Evolutionary conservation across 208 protist genomes (phyloP).

Genomic region (Wallacemonas sp.): DNA sequence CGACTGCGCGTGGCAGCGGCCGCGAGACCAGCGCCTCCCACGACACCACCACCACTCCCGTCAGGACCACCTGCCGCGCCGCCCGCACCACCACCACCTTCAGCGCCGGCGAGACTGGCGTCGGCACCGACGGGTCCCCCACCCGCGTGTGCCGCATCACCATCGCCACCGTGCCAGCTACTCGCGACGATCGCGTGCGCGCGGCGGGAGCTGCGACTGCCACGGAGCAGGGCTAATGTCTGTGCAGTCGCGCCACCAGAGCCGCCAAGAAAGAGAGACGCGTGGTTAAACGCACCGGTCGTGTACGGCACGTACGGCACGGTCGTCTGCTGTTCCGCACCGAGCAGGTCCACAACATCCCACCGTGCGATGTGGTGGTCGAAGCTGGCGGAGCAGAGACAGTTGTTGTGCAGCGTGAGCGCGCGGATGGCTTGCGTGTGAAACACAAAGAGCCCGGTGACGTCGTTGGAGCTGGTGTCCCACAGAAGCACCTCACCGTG

Average conservation of each 20-base stretch:
- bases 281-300: not conserved
- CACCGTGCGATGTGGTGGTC: constrained; percentile 52
- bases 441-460: constrained; percentile 24
- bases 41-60: not conserved
- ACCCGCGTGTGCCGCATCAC: not conserved
- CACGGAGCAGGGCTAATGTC: constrained; percentile 11
- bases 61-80: no score
- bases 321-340: constrained; percentile 15
- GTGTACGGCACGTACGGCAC: constrained; percentile 15
- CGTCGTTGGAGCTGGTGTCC: constrained; percentile 23
- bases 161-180: not conserved
- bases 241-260: constrained; percentile 3
- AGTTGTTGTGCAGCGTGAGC: constrained; percentile 36
- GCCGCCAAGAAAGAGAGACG: not conserved
- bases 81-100: not conserved
- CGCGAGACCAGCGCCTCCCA: not conserved
- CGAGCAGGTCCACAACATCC: constrained; percentile 34
- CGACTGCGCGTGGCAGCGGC: not conserved
- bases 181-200: constrained; percentile 1
- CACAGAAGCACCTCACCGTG: constrained; percentile 40
- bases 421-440: constrained; percentile 43
- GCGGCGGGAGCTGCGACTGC: not conserved
- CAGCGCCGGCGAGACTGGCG: not conserved
- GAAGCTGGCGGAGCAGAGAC: constrained; percentile 32
- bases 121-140: not conserved